Conservation (phyloP, 1,139 yeast species). For the Zygosaccharomyces pseudobailii region DNA sequence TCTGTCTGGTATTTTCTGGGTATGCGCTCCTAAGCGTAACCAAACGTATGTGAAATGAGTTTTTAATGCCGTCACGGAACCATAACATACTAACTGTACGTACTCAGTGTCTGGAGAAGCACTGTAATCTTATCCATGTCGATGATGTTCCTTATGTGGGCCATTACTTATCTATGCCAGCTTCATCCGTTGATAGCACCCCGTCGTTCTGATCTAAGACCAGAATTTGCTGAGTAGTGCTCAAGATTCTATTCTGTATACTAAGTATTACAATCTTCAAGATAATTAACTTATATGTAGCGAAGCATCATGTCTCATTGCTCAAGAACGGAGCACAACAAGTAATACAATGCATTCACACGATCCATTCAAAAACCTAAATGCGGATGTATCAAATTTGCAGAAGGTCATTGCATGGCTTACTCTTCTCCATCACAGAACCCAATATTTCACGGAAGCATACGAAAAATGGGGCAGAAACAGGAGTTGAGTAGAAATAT, state of each 20-base stretch:
- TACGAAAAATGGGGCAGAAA: conserved; percentile 65
- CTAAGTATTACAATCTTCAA: neutral
- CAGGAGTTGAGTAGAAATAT: conserved; percentile 44
- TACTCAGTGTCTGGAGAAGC: conserved; percentile 75
- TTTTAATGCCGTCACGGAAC: neutral
- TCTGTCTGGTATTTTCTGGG: conserved; percentile 54
- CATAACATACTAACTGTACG: conserved; percentile 4
- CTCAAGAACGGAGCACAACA: conserved; percentile 5
- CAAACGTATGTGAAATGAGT: conserved; percentile 40
- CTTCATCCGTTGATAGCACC: conserved; percentile 80
- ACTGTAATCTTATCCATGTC: conserved; percentile 76
- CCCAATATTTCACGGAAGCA: conserved; percentile 53
- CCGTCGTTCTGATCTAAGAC: conserved; percentile 72
- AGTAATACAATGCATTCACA: conserved; percentile 19
- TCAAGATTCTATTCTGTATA: neutral
- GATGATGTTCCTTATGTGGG: conserved; percentile 95
- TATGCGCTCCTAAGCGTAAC: conserved; percentile 47
- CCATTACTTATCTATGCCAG: conserved; percentile 72
- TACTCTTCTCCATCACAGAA: conserved; percentile 64
- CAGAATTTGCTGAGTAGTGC: conserved; percentile 48
- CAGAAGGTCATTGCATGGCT: conserved; percentile 39
- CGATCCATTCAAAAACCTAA: conserved; percentile 23
- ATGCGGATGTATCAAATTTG: conserved; percentile 30
- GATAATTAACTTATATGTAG: conserved; percentile 11
- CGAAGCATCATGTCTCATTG: conserved; percentile 15